These are phyloP conservation scores for Cyanidium caldarium DNA, from an alignment of 23 red algal species.

Conservation along the genomic window DNA sequence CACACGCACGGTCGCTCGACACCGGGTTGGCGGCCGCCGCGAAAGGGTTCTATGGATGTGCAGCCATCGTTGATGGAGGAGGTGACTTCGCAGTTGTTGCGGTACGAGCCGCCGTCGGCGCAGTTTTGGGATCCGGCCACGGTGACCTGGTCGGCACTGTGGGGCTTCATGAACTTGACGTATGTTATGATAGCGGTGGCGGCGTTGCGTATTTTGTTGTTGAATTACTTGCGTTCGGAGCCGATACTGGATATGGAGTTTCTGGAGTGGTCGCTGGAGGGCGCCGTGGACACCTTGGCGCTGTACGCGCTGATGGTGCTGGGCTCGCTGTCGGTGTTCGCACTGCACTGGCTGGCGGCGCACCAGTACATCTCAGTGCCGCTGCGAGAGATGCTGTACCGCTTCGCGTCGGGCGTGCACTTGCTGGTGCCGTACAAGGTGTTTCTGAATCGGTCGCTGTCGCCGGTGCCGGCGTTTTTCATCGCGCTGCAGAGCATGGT, in stretches of 20 bases:
- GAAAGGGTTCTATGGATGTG: neutral
- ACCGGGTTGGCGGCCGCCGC: neutral
- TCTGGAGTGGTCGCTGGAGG: slow-evolving; percentile 12
- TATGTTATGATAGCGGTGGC: slow-evolving; percentile 11
- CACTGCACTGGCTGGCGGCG: slow-evolving; percentile 10
- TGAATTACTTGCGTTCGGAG: neutral
- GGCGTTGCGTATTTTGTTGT: neutral
- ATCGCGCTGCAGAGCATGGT: slow-evolving; percentile 6
- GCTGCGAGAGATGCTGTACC: slow-evolving; percentile 14
- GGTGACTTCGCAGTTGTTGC: neutral
- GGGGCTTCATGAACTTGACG: slow-evolving; percentile 8
- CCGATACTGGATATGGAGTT: slow-evolving; percentile 15
- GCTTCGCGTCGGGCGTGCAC: slow-evolving; percentile 7
- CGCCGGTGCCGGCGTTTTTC: slow-evolving; percentile 21
- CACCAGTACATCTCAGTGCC: neutral
- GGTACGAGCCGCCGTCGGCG: neutral
- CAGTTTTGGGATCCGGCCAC: neutral
- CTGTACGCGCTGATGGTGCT: slow-evolving; percentile 7
- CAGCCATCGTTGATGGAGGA: slow-evolving; percentile 2
- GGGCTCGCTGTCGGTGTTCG: slow-evolving; percentile 9
- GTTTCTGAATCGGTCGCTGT: neutral
- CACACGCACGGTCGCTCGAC: neutral
- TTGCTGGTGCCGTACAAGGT: slow-evolving; percentile 13
- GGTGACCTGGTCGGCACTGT: neutral
- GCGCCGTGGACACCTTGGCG: neutral